Percentiles rank a stretch among this genome's conserved stretches.
Conservation (phyloP, 345 rosid genomes). For the Erucastrum elatum region DNA sequence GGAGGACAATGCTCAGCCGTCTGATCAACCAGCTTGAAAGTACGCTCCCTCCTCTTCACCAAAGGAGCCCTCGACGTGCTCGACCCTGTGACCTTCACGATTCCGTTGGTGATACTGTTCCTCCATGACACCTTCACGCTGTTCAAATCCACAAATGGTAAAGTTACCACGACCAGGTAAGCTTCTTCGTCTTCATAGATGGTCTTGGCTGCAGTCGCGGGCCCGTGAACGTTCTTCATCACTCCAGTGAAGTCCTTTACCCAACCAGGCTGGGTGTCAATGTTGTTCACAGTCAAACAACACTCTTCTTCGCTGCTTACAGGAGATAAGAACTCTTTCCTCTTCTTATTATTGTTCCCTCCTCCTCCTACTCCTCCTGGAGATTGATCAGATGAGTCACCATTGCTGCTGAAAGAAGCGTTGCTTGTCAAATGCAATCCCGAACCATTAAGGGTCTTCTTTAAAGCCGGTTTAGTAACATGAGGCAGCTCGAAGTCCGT, state of each 20-base stretch:
- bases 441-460: constrained; percentile 76
- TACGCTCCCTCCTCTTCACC: constrained; percentile 78
- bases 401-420: constrained; percentile 60
- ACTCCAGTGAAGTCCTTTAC: constrained; percentile 73
- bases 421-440: constrained; percentile 78
- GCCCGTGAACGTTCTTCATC: constrained; percentile 76
- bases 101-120: constrained; percentile 71
- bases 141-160: constrained; percentile 91
- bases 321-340: constrained; percentile 76
- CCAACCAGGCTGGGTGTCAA: constrained; percentile 66
- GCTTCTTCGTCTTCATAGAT: constrained; percentile 84
- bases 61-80: constrained; percentile 78
- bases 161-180: constrained; percentile 71
- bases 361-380: constrained; percentile 41
- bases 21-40: constrained; percentile 89
- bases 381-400: constrained; percentile 70
- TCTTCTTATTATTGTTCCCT: constrained; percentile 47
- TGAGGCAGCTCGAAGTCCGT: constrained; percentile 78
- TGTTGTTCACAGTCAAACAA: constrained; percentile 49
- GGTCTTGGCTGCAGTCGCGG: constrained; percentile 91
- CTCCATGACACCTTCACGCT: constrained; percentile 97
- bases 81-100: constrained; percentile 75
- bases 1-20: constrained; percentile 94
- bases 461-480: constrained; percentile 49
- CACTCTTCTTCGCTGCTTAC: constrained; percentile 68